A percentile compares a stretch with the other conserved stretches of the same genome.
Evolutionary conservation across 2,329 filamentous ascomycete genomes (phyloP).

Genomic region (Seiridium unicorne): DNA sequence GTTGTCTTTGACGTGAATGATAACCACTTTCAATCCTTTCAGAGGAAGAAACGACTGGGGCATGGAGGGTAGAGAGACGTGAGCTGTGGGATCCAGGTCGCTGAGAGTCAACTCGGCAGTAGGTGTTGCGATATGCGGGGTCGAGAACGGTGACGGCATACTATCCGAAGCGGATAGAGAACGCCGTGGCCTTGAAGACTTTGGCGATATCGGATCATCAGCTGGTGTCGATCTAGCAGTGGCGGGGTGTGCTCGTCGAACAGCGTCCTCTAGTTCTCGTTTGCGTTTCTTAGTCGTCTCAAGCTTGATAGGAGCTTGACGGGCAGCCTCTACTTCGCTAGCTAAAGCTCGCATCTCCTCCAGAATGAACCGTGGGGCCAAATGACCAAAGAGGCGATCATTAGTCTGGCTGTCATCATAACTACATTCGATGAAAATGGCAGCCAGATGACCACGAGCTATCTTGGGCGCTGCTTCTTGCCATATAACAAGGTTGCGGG

Average conservation of each 20-base stretch:
- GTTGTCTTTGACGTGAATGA: slow-evolving; percentile 93
- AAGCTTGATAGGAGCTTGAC: slow-evolving; percentile 38
- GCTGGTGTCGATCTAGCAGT: slow-evolving; percentile 17
- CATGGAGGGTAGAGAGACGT: slow-evolving; percentile 10
- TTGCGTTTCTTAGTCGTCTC: slow-evolving; percentile 64
- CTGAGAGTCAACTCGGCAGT: slow-evolving; percentile 44
- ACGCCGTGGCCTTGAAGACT: slow-evolving; percentile 34
- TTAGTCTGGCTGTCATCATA: slow-evolving; percentile 80
- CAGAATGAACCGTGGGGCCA: slow-evolving; percentile 80
- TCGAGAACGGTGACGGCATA: slow-evolving; percentile 36
- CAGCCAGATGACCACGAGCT: slow-evolving; percentile 66
- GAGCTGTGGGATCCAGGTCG: slow-evolving; percentile 28
- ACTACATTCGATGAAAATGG: slow-evolving; percentile 94
- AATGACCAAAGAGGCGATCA: slow-evolving; percentile 80
- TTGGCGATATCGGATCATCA: slow-evolving; percentile 53
- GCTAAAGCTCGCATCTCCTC: slow-evolving; percentile 75
- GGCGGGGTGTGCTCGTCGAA: slow-evolving; percentile 11
- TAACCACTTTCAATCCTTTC: slow-evolving; percentile 72
- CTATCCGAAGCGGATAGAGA: slow-evolving; percentile 14
- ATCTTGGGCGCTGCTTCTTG: slow-evolving; percentile 85
- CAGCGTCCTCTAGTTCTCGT: slow-evolving; percentile 40
- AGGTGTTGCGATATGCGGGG: slow-evolving; percentile 45
- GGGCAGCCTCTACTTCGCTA: slow-evolving; percentile 60
- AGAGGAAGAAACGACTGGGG: slow-evolving; percentile 48
- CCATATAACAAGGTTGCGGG: slow-evolving; percentile 83